phyloP scores from a whole-genome alignment of 495 filamentous ascomycete species.

The Trichoderma parareesei region DNA sequence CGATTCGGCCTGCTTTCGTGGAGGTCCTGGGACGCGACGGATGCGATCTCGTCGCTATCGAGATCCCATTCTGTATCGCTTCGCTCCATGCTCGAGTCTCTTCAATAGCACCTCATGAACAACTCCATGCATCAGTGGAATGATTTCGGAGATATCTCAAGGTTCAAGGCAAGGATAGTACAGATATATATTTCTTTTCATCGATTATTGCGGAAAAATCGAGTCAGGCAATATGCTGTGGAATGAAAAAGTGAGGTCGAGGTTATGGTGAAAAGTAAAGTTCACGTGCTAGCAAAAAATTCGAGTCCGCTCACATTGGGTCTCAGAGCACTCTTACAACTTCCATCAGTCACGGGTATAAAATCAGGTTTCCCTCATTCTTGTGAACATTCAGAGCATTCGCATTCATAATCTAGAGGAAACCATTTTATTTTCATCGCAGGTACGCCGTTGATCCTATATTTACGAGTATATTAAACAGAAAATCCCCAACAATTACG shows the following conservation, averaged over 20 bases:
- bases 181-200: too few species aligned
- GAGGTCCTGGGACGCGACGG: slow-evolving; percentile 24
- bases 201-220: too few species aligned
- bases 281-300: slow-evolving; percentile 6
- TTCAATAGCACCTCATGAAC: neutral
- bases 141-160: too few species aligned
- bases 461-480: slow-evolving; percentile 8
- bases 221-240: neutral
- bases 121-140: too few species aligned
- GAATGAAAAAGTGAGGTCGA: neutral
- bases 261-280: slow-evolving; percentile 5
- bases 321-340: neutral
- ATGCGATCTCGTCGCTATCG: slow-evolving; percentile 21
- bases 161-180: too few species aligned
- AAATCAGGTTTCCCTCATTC: neutral
- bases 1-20: slow-evolving; percentile 37
- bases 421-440: slow-evolving; percentile 18
- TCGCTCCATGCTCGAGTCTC: neutral
- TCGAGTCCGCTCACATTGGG: neutral
- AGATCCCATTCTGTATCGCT: slow-evolving; percentile 11
- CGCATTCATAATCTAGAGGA: slow-evolving; percentile 25
- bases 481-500: slow-evolving; percentile 13
- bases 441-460: neutral
- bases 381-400: neutral
- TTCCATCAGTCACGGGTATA: neutral